Evolutionary conservation across 352 stramenopile genomes (phyloP).

Genomic region (Globisporangium nodosum): DNA sequence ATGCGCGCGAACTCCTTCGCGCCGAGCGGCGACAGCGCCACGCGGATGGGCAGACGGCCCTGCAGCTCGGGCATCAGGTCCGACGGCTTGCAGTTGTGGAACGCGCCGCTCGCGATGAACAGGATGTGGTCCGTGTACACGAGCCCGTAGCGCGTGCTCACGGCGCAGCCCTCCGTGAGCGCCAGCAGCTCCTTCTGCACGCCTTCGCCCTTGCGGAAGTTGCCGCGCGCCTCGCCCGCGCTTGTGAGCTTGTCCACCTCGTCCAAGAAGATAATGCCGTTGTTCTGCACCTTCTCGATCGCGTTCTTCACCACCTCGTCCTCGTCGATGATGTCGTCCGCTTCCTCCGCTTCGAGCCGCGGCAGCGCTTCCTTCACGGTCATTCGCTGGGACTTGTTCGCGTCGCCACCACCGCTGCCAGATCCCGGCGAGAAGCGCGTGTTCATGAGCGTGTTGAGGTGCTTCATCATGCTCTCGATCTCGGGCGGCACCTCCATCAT

Average conservation of each 20-base stretch:
- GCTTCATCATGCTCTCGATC: conserved; percentile 78
- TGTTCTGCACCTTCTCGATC: conserved; percentile 92
- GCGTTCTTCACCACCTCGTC: conserved; percentile 70
- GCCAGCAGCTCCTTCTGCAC: conserved; percentile 98
- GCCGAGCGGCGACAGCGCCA: conserved; percentile 96
- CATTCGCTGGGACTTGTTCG: conserved; percentile 46
- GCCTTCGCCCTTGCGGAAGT: conserved; percentile 90
- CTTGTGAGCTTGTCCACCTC: conserved; percentile 99
- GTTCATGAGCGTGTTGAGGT: conserved; percentile 65
- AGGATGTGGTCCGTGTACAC: conserved; percentile 99
- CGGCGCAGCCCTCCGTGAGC: conserved; percentile 96
- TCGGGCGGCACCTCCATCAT: conserved; percentile 85
- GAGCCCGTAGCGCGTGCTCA: conserved; percentile 91
- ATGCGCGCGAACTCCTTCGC: conserved; percentile 98
- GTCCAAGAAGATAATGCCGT: conserved; percentile 99
- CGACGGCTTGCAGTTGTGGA: conserved; percentile 96
- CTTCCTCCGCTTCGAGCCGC: conserved; percentile 67
- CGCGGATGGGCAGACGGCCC: conserved; percentile 96
- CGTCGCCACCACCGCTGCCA: conserved; percentile 13
- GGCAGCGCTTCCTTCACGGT: conserved; percentile 69
- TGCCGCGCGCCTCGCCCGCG: conserved; percentile 85
- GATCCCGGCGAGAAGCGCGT: conserved; percentile 20
- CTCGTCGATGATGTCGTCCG: conserved; percentile 67
- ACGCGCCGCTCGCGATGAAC: conserved; percentile 96
- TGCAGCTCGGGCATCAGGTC: conserved; percentile 98